These are phyloP conservation scores for Drechmeria coniospora DNA, from an alignment of 2,329 filamentous ascomycete species.

Conservation along the genomic window DNA sequence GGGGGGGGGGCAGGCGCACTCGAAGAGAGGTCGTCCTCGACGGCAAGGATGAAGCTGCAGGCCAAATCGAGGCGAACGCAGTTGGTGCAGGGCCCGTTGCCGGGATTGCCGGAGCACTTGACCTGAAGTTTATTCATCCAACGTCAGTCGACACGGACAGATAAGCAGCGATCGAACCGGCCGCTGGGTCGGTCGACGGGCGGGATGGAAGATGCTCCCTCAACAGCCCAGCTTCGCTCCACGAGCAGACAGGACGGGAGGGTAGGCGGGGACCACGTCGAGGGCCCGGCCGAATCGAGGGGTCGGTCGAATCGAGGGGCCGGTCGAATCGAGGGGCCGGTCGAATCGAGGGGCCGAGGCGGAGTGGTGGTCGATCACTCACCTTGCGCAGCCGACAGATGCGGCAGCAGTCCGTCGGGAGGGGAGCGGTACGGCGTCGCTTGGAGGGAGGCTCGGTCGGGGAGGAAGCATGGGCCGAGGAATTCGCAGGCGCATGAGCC, in stretches of 20 bases:
- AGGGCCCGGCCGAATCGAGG: too few species aligned
- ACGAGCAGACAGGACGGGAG: too few species aligned
- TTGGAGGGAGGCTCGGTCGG: conserved; percentile 12
- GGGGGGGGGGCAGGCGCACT: too few species aligned
- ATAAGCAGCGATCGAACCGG: too few species aligned
- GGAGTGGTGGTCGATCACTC: conserved; percentile 1
- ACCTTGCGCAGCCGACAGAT: conserved; percentile 24
- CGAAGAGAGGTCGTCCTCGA: conserved; percentile 7
- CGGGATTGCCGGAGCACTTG: conserved; percentile 24
- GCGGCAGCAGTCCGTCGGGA: conserved; percentile 17
- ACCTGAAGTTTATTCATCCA: too few species aligned
- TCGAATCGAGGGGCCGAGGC: background rate
- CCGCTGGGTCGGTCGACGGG: too few species aligned
- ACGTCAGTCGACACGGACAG: too few species aligned
- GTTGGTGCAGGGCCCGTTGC: conserved; percentile 20
- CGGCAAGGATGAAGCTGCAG: conserved; percentile 18
- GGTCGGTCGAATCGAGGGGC: too few species aligned
- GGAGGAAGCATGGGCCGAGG: conserved; percentile 5
- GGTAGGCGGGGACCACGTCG: too few species aligned
- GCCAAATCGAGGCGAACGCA: conserved; percentile 20
- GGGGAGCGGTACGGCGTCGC: conserved; percentile 15
- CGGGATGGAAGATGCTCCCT: too few species aligned
- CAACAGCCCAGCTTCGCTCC: too few species aligned
- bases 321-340: background rate
- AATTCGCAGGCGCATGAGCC: conserved; percentile 1